These are phyloP conservation scores for Capsicum baccatum DNA, from an alignment of 257 asterid genomes.

Conservation along the genomic window DNA sequence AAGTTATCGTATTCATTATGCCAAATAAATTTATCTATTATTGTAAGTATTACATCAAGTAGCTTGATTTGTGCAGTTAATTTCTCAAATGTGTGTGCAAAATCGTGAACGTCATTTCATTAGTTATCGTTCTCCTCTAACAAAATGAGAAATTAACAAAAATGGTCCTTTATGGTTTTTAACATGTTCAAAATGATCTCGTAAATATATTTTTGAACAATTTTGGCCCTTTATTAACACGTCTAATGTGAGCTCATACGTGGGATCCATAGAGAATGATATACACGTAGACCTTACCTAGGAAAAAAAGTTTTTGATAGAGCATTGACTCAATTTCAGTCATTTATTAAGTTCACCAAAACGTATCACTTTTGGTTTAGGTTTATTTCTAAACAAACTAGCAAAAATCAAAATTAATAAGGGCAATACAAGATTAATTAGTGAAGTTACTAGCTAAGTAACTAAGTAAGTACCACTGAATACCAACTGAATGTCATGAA, in stretches of 20 bases:
- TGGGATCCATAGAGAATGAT: neutral
- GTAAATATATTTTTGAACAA: neutral
- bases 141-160: neutral
- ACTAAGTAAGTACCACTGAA: neutral
- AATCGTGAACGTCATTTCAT: neutral
- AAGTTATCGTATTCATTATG: too few relatives aligned
- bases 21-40: too few relatives aligned
- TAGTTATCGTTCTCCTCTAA: neutral
- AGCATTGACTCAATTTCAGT: neutral
- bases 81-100: slow-evolving; percentile 2
- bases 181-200: neutral
- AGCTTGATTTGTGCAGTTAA: neutral
- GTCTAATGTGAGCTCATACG: too few relatives aligned
- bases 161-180: neutral
- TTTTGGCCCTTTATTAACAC: neutral
- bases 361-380: neutral
- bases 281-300: neutral
- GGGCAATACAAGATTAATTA: neutral
- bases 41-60: neutral
- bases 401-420: neutral
- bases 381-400: too few relatives aligned
- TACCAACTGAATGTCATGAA: neutral
- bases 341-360: neutral
- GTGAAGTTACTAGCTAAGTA: neutral
- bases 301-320: too few relatives aligned